These are phyloP conservation scores for Penicillium sp. DNA, from an alignment of 2,329 filamentous ascomycete genomes.

Conservation along the genomic window DNA sequence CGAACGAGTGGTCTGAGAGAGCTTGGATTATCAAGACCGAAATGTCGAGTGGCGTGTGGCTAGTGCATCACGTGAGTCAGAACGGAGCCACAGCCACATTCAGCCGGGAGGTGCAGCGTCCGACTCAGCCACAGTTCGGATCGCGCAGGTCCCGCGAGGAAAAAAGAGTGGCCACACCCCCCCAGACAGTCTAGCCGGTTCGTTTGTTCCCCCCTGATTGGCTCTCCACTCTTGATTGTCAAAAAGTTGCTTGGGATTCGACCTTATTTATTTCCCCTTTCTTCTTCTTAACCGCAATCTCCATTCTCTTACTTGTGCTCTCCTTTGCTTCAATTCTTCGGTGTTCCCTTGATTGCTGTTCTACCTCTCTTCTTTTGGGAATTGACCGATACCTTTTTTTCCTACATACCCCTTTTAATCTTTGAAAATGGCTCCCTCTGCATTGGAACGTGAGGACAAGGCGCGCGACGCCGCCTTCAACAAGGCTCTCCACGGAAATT, in stretches of 20 bases:
- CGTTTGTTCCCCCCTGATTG: conserved; percentile 6
- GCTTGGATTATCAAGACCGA: conserved; percentile 9
- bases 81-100: conserved; percentile 16
- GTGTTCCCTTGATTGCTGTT: conserved; percentile 7
- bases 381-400: conserved; percentile 16
- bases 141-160: conserved; percentile 10
- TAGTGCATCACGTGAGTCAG: conserved; percentile 13
- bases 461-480: conserved; percentile 86
- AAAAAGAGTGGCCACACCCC: conserved; percentile 10
- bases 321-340: conserved; percentile 11
- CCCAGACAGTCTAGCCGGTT: conserved; percentile 14
- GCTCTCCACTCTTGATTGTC: conserved; percentile 14
- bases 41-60: conserved; percentile 15
- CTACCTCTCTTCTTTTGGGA: conserved; percentile 3
- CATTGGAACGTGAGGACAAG: conserved; percentile 81
- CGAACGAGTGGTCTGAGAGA: conserved; percentile 3
- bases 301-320: conserved; percentile 14
- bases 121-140: conserved; percentile 25
- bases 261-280: conserved; percentile 23
- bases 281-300: conserved; percentile 13
- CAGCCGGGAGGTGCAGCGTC: conserved; percentile 15
- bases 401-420: conserved; percentile 23
- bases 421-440: conserved; percentile 53
- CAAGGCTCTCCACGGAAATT: conserved; percentile 80
- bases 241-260: conserved; percentile 25